phyloP scores from a whole-genome alignment of 306 rosid genomes.

The Ammopiptanthus mongolicus region DNA sequence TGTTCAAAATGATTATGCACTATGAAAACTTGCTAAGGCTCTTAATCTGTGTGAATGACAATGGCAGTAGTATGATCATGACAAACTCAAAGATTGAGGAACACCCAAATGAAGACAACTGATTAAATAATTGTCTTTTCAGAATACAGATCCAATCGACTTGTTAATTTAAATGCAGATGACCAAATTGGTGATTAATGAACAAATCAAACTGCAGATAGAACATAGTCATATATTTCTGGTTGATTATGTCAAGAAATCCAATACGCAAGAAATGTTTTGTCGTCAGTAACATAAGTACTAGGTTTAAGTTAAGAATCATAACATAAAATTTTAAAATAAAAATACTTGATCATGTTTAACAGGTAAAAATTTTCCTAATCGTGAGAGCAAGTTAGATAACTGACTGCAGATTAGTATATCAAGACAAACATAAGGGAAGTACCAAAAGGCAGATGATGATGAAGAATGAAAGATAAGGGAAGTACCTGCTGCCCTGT shows the following conservation, averaged over 20 bases:
- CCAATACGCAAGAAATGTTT: background rate
- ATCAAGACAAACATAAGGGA: background rate
- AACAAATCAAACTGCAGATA: background rate
- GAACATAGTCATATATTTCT: background rate
- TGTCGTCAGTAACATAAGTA: background rate
- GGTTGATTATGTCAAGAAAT: background rate
- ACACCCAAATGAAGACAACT: background rate
- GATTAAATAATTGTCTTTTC: background rate
- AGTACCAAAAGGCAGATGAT: background rate
- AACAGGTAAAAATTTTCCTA: background rate
- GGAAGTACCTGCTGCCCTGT: conserved; percentile 73
- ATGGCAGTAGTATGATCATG: background rate
- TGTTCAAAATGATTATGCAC: background rate
- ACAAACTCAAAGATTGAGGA: background rate
- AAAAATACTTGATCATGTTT: background rate
- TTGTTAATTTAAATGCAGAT: background rate
- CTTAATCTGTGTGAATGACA: background rate
- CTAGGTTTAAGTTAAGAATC: background rate
- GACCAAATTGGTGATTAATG: background rate
- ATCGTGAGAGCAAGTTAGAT: background rate
- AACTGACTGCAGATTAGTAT: background rate
- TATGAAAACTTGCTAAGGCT: background rate
- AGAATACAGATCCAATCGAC: background rate
- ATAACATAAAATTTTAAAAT: background rate
- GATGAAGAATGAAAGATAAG: background rate